Conservation (phyloP, 1,139 yeast species). For the Taphrina flavorubra region DNA sequence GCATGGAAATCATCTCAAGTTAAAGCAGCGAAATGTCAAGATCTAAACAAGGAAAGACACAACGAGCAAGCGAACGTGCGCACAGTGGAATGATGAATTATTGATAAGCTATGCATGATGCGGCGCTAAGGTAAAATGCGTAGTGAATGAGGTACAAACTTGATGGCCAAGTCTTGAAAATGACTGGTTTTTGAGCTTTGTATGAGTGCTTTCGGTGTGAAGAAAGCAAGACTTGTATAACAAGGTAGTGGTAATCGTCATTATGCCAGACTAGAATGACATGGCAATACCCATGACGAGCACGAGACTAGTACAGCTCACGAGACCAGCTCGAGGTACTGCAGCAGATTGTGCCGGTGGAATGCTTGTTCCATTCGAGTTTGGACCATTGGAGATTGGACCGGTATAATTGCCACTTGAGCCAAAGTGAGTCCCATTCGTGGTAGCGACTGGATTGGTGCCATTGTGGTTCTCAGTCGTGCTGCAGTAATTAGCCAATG, state of each 20-base stretch:
- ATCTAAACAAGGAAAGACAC: neutral
- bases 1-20: no score
- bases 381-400: neutral
- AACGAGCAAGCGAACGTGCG: neutral
- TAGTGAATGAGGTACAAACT: neutral
- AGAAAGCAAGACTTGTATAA: no score
- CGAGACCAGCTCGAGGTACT: neutral
- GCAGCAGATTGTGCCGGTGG: constrained; percentile 12
- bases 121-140: neutral
- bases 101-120: neutral
- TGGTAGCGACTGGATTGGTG: neutral
- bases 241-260: no score
- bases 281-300: neutral
- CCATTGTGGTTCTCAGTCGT: neutral
- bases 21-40: no score
- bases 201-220: no score
- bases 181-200: no score
- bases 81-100: neutral
- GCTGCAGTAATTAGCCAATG: neutral
- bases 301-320: neutral
- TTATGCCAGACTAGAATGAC: neutral
- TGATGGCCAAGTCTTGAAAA: no score
- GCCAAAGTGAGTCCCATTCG: neutral
- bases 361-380: neutral
- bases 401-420: neutral